Conservation (phyloP, 257 asterid species). For the Plantago major region DNA sequence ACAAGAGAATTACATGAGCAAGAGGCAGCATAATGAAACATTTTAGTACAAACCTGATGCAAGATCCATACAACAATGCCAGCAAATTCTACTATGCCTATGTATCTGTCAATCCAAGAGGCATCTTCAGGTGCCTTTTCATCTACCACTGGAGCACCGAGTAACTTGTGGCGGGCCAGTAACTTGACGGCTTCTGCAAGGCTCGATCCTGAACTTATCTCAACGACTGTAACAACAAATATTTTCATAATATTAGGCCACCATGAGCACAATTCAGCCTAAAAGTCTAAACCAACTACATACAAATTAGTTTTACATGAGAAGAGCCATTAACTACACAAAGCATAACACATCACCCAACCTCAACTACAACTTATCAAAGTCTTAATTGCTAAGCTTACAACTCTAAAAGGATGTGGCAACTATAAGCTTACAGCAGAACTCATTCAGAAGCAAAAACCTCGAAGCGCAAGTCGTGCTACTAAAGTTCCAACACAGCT, state of each 20-base stretch:
- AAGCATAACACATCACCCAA: not conserved
- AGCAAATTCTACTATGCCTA: conserved; percentile 92
- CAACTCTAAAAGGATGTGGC: no score
- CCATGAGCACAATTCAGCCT: not conserved
- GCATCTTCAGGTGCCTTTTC: conserved; percentile 90
- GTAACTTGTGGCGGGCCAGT: conserved; percentile 61
- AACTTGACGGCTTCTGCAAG: conserved; percentile 85
- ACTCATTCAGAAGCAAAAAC: not conserved
- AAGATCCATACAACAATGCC: conserved; percentile 97
- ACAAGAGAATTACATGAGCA: no score
- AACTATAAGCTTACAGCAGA: not conserved
- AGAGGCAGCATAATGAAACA: no score
- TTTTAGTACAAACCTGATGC: conserved; percentile 58
- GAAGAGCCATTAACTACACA: not conserved
- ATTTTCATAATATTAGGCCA: conserved; percentile 1
- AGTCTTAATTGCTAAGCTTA: not conserved
- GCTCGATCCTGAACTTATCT: conserved; percentile 78
- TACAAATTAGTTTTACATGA: not conserved
- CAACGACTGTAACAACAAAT: conserved; percentile 45
- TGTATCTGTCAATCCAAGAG: conserved; percentile 92
- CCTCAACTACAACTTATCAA: not conserved
- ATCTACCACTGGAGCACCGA: conserved; percentile 91
- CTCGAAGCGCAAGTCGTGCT: no score
- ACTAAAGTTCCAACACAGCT: no score
- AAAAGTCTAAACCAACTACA: not conserved